These are phyloP conservation scores for Physcomitrium patens DNA, from an alignment of 225 moss, liverwort and hornwort genomes.

Conservation along the genomic window DNA sequence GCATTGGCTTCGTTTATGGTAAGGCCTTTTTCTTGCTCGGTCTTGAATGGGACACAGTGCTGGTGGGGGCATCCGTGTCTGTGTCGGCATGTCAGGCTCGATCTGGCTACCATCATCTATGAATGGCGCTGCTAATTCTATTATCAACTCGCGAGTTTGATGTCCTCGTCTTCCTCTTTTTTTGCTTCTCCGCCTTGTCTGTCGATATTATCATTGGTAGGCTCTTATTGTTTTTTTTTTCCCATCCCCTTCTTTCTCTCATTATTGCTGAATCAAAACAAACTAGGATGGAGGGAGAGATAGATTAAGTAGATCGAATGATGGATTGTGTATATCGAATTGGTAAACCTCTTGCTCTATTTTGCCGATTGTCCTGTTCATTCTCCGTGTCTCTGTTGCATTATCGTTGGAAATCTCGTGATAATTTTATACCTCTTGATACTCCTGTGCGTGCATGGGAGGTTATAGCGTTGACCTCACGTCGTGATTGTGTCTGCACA, in stretches of 20 bases:
- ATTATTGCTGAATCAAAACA: conserved; percentile 24
- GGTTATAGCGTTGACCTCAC: neutral
- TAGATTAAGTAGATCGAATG: too few relatives aligned
- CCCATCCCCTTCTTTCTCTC: conserved; percentile 47
- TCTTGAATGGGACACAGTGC: neutral
- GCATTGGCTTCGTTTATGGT: conserved; percentile 96
- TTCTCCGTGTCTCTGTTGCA: too few relatives aligned
- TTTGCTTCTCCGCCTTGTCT: conserved; percentile 88
- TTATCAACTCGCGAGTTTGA: conserved; percentile 83
- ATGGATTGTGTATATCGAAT: conserved; percentile 33
- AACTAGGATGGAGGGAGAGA: conserved; percentile 25
- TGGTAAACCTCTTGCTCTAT: too few relatives aligned
- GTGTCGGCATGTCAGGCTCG: conserved; percentile 39
- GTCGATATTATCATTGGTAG: conserved; percentile 90
- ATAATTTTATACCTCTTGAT: too few relatives aligned
- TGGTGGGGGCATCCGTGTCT: conserved; percentile 40
- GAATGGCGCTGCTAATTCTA: conserved; percentile 90
- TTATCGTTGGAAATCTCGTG: too few relatives aligned
- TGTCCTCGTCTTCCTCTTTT: conserved; percentile 92
- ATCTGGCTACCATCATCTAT: conserved; percentile 78
- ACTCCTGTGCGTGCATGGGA: neutral
- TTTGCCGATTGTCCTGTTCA: too few relatives aligned
- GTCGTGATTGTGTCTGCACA: conserved; percentile 28
- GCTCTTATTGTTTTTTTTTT: conserved; percentile 49
- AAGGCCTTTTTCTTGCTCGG: conserved; percentile 30